Base-by-base conservation (phyloP, 306 rosid genomes). In the Casuarina cunninghamiana region DNA sequence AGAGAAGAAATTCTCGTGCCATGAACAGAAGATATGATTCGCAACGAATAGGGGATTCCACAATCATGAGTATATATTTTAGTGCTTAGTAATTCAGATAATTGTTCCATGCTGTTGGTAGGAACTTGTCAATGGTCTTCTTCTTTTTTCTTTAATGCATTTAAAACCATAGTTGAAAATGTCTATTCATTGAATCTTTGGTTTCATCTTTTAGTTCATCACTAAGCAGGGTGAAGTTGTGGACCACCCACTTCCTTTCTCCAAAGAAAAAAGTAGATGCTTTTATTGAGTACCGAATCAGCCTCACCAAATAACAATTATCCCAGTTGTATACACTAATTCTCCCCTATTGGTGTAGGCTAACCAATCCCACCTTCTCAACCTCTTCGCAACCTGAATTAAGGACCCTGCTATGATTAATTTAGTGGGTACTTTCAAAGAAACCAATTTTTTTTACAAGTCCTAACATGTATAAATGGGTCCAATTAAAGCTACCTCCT, bases 231-330 rank as follows among this genome's bases (percentile, higher is more conserved):
- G 60, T 69, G 45, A 78, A 26, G 70, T 80, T 66, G 71, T 70
- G 88, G 81, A 74, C 83, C 85, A 74, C 74, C 39, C n/a, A 15
- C 21, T 19, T 74, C 44, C 54, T 21, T 75, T 74, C 16, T 71
- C 67, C 58, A 71, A 77, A 75, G 63, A 57, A 26, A 63, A 66
- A 57, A 76, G 10, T 66, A 69, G 48, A 81, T 51, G 45, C 76
- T 58, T 63, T 17, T n/a, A 17, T 19, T 54, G 6, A 54, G 61
- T 54, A 54, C 61, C 61, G 7, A n/a, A 60, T 42, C 26, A 77
- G 62, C 66, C 80, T 74, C 51, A 83, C 75, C 71, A 75, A 74
- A 42, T 35, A 69, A 32, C 45, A 73, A 74, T 46, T 60, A 71
- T 80, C 19, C 75, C 37, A 53, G 69, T 74, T 16, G 10, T 3